These are phyloP conservation scores for Tylopilus vinaceipallidus DNA, from an alignment of 768 basidiomycete species.

Conservation along the genomic window DNA sequence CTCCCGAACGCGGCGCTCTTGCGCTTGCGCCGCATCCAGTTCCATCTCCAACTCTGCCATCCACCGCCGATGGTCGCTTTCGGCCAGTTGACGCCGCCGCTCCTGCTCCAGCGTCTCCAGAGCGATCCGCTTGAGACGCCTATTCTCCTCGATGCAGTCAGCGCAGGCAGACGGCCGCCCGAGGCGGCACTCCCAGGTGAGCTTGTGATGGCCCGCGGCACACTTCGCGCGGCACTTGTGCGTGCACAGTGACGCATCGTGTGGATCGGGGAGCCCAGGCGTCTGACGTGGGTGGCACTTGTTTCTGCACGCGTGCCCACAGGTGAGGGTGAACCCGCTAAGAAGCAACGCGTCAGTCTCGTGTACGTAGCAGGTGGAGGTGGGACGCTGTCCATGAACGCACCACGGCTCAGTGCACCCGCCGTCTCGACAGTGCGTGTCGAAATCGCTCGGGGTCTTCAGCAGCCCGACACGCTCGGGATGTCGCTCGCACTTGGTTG, in stretches of 20 bases:
- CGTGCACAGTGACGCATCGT: conserved; percentile 39
- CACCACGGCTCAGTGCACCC: conserved; percentile 62
- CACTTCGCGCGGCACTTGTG: conserved; percentile 39
- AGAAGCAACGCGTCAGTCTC: conserved; percentile 46
- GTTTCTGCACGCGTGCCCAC: conserved; percentile 48
- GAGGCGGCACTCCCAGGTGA: conserved; percentile 42
- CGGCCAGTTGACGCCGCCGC: conserved; percentile 42
- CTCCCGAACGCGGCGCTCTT: conserved; percentile 37
- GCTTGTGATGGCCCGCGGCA: conserved; percentile 39
- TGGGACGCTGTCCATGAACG: no score
- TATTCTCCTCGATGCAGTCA: conserved; percentile 42
- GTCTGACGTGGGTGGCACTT: conserved; percentile 55
- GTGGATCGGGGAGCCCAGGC: conserved; percentile 32
- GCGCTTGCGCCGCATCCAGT: conserved; percentile 21
- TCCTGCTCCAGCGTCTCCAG: conserved; percentile 37
- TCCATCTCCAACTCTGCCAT: conserved; percentile 43
- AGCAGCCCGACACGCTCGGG: conserved; percentile 41
- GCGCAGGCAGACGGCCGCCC: conserved; percentile 36
- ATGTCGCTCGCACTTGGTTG: conserved; percentile 55
- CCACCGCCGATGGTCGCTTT: conserved; percentile 36
- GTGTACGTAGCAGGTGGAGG: no score
- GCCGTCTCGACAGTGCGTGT: conserved; percentile 53
- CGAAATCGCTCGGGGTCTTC: conserved; percentile 46
- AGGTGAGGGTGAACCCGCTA: conserved; percentile 1
- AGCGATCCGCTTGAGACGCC: conserved; percentile 37